Base-by-base conservation (phyloP, 2,329 filamentous ascomycete genomes). In the Colletotrichum trifolii region DNA sequence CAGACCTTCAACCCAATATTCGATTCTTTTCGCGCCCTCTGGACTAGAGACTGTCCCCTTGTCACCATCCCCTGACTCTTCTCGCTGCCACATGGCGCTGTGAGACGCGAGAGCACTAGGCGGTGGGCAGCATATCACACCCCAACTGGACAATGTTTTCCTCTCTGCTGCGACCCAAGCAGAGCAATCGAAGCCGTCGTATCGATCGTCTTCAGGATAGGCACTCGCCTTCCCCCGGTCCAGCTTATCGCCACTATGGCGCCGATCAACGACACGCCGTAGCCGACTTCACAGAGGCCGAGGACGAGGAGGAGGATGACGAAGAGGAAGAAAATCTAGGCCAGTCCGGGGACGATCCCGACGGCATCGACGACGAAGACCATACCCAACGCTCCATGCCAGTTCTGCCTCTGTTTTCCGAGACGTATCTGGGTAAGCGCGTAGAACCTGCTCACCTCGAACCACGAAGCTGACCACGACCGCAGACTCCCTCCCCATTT, bases 401-500 rank as follows among this genome's bases (percentile, higher is more conserved):
- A 33, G 73, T 87, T 48, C 82, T 96, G 67, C 93, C 93, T 52
- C 89, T 96, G 60, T 96, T 96, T 76, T 94, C 92, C 50, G 87
- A 91, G 25, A 86, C 87, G 60, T 90, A 94, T 77, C 84, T 96
- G 69, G 91, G 91, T 93, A 82, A 57, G 57, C 11, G n/a, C 49
- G 34, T 39, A 34, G 38, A 35, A 34, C 36, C n/a, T 54, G 75
- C 43, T 45, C 46, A 49, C 12, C 9, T 13, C 45, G n/a, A 17
- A 13, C 38, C 15, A 6, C 15, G 33, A 34, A 57, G 60, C 45
- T 60, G 47, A 10, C 7, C 8, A 9, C n/a, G 12, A 10, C 15
- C 45, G 8, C 73, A 95, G 94, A 97, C 79, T 86, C 91, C 9
- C 85, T 97, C 7, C 94, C 95, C 17, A 89, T 97, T 63, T 97